phyloP scores from a whole-genome alignment of 169 alveolate species.

The Neospora caninum region DNA sequence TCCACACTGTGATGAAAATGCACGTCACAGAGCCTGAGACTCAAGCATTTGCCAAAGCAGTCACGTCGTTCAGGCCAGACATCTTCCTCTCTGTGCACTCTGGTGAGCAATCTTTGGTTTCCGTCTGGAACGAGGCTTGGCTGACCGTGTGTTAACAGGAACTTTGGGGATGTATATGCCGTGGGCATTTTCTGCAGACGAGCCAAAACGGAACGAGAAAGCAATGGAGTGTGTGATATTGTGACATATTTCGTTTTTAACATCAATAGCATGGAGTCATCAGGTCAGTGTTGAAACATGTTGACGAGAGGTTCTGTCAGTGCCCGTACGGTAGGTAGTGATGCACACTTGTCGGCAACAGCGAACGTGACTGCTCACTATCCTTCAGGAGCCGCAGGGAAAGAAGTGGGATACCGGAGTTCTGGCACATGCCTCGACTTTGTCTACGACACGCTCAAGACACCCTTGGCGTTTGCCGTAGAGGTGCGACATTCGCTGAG shows the following conservation, averaged over 20 bases:
- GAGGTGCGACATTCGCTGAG: slow-evolving; percentile 1
- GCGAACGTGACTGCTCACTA: neutral
- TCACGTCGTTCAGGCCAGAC: slow-evolving; percentile 33
- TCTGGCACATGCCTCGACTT: slow-evolving; percentile 62
- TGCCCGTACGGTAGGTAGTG: slow-evolving; percentile 37
- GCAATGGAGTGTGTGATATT: slow-evolving; percentile 14
- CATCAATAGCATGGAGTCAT: neutral
- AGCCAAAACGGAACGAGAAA: neutral
- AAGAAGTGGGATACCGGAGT: slow-evolving; percentile 34
- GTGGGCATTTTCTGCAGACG: slow-evolving; percentile 49
- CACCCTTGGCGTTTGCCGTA: slow-evolving; percentile 43
- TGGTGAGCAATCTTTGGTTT: neutral
- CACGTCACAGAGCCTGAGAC: slow-evolving; percentile 51
- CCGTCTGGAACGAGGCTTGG: no score
- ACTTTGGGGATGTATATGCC: slow-evolving; percentile 53
- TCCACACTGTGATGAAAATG: neutral
- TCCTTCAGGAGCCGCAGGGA: slow-evolving; percentile 45
- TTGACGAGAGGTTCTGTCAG: slow-evolving; percentile 34
- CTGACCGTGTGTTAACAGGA: neutral
- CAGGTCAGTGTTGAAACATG: slow-evolving; percentile 15
- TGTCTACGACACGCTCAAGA: slow-evolving; percentile 42
- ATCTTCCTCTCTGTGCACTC: slow-evolving; percentile 53
- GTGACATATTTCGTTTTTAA: neutral
- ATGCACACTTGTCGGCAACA: neutral
- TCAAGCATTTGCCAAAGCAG: slow-evolving; percentile 2